Evolutionary conservation across 305 asterid genomes (phyloP).

Genomic region (Fraxinus albicans): DNA sequence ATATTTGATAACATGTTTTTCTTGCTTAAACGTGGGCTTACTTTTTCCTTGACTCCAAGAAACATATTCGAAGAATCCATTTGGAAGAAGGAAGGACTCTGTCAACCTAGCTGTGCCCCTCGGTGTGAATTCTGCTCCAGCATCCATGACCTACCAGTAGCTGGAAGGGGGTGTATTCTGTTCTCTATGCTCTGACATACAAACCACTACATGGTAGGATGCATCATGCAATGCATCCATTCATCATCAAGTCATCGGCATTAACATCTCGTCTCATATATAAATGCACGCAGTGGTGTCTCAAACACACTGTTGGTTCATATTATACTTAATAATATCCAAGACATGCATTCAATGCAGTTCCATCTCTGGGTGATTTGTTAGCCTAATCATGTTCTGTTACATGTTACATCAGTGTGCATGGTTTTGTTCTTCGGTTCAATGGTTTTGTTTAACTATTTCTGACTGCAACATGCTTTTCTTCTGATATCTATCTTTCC

Average conservation of each 20-base stretch:
- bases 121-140: conserved; percentile 57
- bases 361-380: conserved; percentile 24
- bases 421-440: conserved; percentile 26
- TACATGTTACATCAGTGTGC: conserved; percentile 25
- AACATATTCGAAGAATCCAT: conserved; percentile 96
- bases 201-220: conserved; percentile 69
- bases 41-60: conserved; percentile 58
- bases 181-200: conserved; percentile 66
- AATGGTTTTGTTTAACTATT: background rate
- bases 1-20: background rate
- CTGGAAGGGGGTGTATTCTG: conserved; percentile 89
- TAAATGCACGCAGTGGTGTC: conserved; percentile 41
- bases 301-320: conserved; percentile 45
- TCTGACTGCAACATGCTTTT: conserved; percentile 1
- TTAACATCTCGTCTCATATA: conserved; percentile 48
- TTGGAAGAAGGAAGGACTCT: conserved; percentile 85
- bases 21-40: background rate
- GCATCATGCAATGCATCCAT: conserved; percentile 93
- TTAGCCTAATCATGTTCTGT: conserved; percentile 28
- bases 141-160: conserved; percentile 81
- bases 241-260: conserved; percentile 80
- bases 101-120: conserved; percentile 45
- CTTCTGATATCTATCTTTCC: background rate
- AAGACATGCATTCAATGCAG: conserved; percentile 62
- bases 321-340: conserved; percentile 33